Evolutionary conservation across 805 yeast genomes (phyloP).

Genomic region (Saturnispora sekii): DNA sequence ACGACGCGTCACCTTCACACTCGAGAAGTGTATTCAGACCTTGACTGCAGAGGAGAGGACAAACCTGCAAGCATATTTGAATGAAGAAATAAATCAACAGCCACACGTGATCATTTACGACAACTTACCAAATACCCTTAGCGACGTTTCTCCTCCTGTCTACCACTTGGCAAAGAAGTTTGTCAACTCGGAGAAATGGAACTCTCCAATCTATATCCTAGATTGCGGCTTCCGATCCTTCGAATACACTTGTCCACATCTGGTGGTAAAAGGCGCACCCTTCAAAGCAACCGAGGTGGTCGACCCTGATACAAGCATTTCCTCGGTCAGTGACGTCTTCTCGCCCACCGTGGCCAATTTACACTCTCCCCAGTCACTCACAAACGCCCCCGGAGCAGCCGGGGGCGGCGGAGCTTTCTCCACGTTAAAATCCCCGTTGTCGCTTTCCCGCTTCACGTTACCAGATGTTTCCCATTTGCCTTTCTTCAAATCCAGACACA

Average conservation of each 20-base stretch:
- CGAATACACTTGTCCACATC: conserved; percentile 8
- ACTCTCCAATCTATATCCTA: conserved; percentile 34
- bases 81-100: conserved; percentile 21
- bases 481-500: conserved; percentile 39
- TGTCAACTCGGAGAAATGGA: conserved; percentile 28
- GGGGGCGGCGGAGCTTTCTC: conserved; percentile 6
- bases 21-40: conserved; percentile 53
- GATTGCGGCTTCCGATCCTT: conserved; percentile 34
- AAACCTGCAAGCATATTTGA: conserved; percentile 31
- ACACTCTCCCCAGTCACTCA: conserved; percentile 15
- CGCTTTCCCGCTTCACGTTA: conserved; percentile 42
- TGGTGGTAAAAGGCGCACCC: neutral
- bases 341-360: conserved; percentile 16
- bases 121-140: conserved; percentile 23
- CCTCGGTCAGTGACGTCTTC: conserved; percentile 8
- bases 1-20: conserved; percentile 62
- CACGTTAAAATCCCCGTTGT: conserved; percentile 6
- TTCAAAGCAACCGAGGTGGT: neutral
- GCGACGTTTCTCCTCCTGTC: conserved; percentile 29
- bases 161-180: conserved; percentile 42
- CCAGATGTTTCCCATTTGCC: conserved; percentile 35
- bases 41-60: conserved; percentile 43
- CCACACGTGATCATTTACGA: conserved; percentile 49
- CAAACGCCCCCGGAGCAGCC: neutral
- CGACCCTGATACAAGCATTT: conserved; percentile 2